Base-by-base conservation (phyloP, 2,329 filamentous ascomycete species). In the Beauveria pseudobassiana region DNA sequence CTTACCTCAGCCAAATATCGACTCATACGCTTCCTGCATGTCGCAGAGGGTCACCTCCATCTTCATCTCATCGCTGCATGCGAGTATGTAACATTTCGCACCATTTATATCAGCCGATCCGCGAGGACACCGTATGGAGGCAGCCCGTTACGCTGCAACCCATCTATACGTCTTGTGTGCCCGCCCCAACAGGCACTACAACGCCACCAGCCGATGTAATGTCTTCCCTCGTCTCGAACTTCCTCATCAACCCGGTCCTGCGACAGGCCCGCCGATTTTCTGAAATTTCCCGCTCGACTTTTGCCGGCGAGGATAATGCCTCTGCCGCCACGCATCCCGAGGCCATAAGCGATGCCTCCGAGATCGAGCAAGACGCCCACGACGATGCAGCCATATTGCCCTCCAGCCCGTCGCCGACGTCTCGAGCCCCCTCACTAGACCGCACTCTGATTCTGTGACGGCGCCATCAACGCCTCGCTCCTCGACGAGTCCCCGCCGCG, bases 211-310 rank as follows among this genome's bases (percentile, higher is more conserved):
- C 64, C 64, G 58, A 63, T 64, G 67, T 67, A 69, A 88, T 88
- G 85, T 80, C 82, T 72, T 85, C 80, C 67, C 76, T 87, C 68
- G 84, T 88, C 59, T 82, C 84, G 69, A 82, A 87, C 64, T 87
- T 86, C 71, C 75, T 87, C 67, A 85, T 87, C 73, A 86, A 86
- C 64, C 85, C 86, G 62, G 84, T 87, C 68, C 74, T 87, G 67
- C 83, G 85, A 71, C 85, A 87, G 74, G 85, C 85, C 68, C 83
- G 84, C 64, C 83, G 84, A 65, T 82, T 88, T 69, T 87, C 86
- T 54, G 77, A 78, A 67, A 77, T 77, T 63, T 78, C 77, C 34
- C 73, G 76, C 61, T 70, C 75, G 26, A 75, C 72, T 65, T 67
- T 77, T 67, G 64, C 67, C 68, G 70, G 69, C 65, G 74, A 72